A percentile compares a stretch with the other conserved stretches of the same genome.
phyloP scores from a whole-genome alignment of 2,329 filamentous ascomycete species.

The Ophiostoma piceae region DNA sequence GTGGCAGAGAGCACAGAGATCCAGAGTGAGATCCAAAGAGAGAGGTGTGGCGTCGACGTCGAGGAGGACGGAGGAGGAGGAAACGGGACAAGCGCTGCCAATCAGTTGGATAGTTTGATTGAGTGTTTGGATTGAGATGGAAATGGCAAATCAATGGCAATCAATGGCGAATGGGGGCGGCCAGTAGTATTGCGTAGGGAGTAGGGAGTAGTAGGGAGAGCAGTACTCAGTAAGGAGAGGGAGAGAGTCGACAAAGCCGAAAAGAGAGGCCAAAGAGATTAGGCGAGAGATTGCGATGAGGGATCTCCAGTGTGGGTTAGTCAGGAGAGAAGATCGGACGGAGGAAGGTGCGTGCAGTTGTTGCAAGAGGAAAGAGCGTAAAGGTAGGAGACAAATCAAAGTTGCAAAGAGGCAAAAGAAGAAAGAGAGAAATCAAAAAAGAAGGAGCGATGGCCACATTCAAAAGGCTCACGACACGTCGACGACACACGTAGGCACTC shows the following conservation, averaged over 20 bases:
- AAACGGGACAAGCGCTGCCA: conserved; percentile 22
- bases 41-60: background rate
- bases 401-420: background rate
- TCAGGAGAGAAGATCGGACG: background rate
- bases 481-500: background rate
- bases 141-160: background rate
- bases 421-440: background rate
- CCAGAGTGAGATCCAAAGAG: background rate
- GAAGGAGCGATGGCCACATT: conserved; percentile 1
- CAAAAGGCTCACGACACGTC: conserved; percentile 10
- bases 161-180: background rate
- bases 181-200: background rate
- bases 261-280: conserved; percentile 5
- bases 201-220: background rate
- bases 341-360: background rate
- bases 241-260: background rate
- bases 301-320: conserved; percentile 11
- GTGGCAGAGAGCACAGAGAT: conserved; percentile 4
- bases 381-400: background rate
- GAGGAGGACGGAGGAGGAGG: background rate
- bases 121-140: background rate
- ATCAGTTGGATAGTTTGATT: conserved; percentile 19
- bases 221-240: background rate
- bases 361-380: background rate
- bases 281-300: conserved; percentile 3